phyloP scores from a whole-genome alignment of 2,329 filamentous ascomycete genomes.

The Fusarium sarcochroum region DNA sequence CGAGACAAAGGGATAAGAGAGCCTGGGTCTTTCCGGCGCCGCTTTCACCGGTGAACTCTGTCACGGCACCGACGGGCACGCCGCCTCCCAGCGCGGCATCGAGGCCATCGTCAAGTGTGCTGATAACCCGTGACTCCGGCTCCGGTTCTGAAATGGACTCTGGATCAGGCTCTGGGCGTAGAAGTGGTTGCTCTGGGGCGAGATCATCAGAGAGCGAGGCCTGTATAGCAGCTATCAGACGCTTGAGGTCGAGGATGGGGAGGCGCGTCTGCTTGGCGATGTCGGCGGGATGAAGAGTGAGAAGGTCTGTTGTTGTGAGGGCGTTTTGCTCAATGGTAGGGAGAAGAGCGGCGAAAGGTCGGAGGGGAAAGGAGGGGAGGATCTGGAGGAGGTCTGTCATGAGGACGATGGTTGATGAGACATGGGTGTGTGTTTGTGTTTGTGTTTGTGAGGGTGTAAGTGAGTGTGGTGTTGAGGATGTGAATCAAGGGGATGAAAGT shows the following conservation, averaged over 20 bases:
- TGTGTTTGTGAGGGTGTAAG: slow-evolving; percentile 24
- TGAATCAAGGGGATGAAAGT: neutral
- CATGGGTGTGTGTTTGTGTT: slow-evolving; percentile 18
- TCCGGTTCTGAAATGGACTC: neutral
- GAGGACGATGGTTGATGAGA: slow-evolving; percentile 40
- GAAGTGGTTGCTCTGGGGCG: slow-evolving; percentile 48
- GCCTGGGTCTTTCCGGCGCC: slow-evolving; percentile 97
- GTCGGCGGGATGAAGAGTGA: slow-evolving; percentile 85
- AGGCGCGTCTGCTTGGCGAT: slow-evolving; percentile 89
- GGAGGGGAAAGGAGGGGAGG: slow-evolving; percentile 82
- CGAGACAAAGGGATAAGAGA: slow-evolving; percentile 85
- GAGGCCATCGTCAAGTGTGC: slow-evolving; percentile 81
- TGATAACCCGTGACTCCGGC: slow-evolving; percentile 67
- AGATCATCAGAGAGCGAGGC: slow-evolving; percentile 76
- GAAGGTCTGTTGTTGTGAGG: slow-evolving; percentile 85
- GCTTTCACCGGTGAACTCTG: slow-evolving; percentile 93
- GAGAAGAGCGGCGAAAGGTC: slow-evolving; percentile 80
- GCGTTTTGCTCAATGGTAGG: slow-evolving; percentile 83
- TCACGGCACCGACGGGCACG: slow-evolving; percentile 83
- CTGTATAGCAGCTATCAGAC: slow-evolving; percentile 77
- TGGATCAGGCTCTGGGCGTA: slow-evolving; percentile 11
- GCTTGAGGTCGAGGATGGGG: slow-evolving; percentile 83
- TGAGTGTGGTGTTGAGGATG: slow-evolving; percentile 14
- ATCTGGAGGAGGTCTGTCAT: slow-evolving; percentile 91
- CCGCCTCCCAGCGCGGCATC: slow-evolving; percentile 82